Evolutionary conservation across 352 stramenopile species (phyloP).

Genomic region (Pythium brachiatum): DNA sequence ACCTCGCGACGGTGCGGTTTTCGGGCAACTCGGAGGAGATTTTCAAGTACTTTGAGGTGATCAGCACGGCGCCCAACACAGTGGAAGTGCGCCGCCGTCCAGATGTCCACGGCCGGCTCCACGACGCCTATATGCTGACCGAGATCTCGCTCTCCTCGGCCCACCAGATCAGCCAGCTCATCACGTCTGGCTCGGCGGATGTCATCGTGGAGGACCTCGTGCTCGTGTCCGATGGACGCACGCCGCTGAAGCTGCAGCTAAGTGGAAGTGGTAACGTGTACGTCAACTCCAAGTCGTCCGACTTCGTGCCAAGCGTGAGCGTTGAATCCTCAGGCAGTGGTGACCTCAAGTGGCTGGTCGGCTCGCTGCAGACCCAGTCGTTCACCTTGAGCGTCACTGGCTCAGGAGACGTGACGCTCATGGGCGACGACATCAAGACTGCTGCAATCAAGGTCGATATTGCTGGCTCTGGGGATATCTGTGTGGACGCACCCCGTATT

Average conservation of each 20-base stretch:
- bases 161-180: conserved; percentile 10
- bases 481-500: conserved; percentile 9
- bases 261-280: conserved; percentile 21
- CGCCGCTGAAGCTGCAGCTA: conserved; percentile 7
- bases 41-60: conserved; percentile 24
- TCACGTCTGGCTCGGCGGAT: conserved; percentile 10
- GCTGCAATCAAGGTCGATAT: conserved; percentile 5
- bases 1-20: conserved; percentile 15
- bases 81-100: conserved; percentile 17
- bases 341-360: conserved; percentile 10
- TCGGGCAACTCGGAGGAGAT: conserved; percentile 19
- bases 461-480: conserved; percentile 22
- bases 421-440: background rate
- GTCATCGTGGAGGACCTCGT: conserved; percentile 24
- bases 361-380: conserved; percentile 1
- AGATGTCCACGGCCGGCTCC: background rate
- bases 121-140: conserved; percentile 22
- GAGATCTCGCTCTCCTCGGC: conserved; percentile 17
- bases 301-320: background rate
- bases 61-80: conserved; percentile 2
- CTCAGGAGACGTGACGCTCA: conserved; percentile 18
- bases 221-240: conserved; percentile 2
- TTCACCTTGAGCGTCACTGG: conserved; percentile 11
- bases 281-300: conserved; percentile 7
- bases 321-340: conserved; percentile 14